Evolutionary conservation across 768 basidiomycete species (phyloP).

Genomic region (Kwoniella shandongensis): DNA sequence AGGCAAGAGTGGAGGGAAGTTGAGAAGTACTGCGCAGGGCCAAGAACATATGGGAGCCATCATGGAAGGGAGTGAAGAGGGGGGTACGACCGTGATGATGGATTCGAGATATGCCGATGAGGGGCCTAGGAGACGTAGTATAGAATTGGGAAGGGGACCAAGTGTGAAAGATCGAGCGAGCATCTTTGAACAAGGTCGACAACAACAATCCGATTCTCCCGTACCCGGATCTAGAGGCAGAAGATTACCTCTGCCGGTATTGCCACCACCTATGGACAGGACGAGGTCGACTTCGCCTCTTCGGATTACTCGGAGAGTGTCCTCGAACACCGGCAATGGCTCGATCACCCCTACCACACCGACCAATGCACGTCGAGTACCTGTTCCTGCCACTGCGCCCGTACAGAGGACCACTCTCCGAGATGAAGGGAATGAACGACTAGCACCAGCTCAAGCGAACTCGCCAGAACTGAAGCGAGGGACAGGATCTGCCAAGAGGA

Average conservation of each 20-base stretch:
- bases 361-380: slow-evolving; percentile 17
- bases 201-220: slow-evolving; percentile 13
- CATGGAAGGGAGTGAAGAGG: slow-evolving; percentile 11
- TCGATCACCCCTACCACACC: too few relatives aligned
- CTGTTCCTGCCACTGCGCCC: slow-evolving; percentile 36
- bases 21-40: slow-evolving; percentile 4
- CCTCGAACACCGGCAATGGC: neutral
- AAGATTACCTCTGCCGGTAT: slow-evolving; percentile 12
- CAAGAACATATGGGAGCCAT: slow-evolving; percentile 32
- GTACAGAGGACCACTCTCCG: neutral
- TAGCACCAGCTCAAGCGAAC: neutral
- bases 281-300: slow-evolving; percentile 38
- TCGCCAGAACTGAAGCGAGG: slow-evolving; percentile 33
- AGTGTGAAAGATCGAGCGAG: slow-evolving; percentile 41
- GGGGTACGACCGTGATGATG: slow-evolving; percentile 8
- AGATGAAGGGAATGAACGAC: neutral
- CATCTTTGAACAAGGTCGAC: slow-evolving; percentile 28
- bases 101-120: slow-evolving; percentile 14
- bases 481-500: slow-evolving; percentile 35
- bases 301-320: slow-evolving; percentile 17
- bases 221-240: slow-evolving; percentile 20
- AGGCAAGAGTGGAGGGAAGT: slow-evolving; percentile 8
- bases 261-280: slow-evolving; percentile 7
- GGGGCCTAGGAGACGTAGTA: slow-evolving; percentile 14
- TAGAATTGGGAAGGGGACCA: slow-evolving; percentile 21